Base-by-base conservation (phyloP, 129 eudicot species). In the Helichrysum umbraculigerum region DNA sequence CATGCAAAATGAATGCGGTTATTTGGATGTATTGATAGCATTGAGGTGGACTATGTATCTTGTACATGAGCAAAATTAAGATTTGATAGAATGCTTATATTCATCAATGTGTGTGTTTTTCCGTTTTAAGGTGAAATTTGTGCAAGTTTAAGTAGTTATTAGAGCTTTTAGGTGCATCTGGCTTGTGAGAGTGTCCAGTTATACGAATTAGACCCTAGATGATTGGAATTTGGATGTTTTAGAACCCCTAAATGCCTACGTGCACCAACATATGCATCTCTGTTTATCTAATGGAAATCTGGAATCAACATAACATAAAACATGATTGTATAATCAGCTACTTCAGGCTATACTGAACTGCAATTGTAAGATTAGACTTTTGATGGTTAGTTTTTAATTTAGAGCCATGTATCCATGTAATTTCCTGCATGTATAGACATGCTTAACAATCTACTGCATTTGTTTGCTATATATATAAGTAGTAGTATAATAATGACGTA, bases 101-200 rank as follows among this genome's bases (percentile, higher is more conserved):
- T 30, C 21, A 32, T 59, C 63, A 70, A 11, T 30, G 37, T 78
- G 61, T 42, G n/a, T 41, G 42, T 77, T 42, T 62, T 52, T 42
- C 47, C 0, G 15, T 33, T 66, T 67, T 35, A 41, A 33, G 21
- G 52, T 33, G 30, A 62, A 9, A 33, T 69, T 1, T 75, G 35
- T 1, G n/a, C 1, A 50, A 61, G 32, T 20, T 71, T 2, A 30
- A 12, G 57, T 71, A 61, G 21, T 15, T 22, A 59, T 39, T 74
- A 62, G 72, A 54, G 76, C 9, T 44, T 74, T 66, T 70, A 70
- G 76, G 29, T 78, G 70, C 39, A 44, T 54, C 47, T 77, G 62
- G 39, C 25, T 17, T 4, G 29, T 32, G 29, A 35, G 30, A 32
- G 71, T 5, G 14, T 47, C 33, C 33, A 14, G 14, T 41, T 42